Evolutionary conservation across 2,329 filamentous ascomycete species (phyloP).

Genomic region (Ophiostoma ulmi): DNA sequence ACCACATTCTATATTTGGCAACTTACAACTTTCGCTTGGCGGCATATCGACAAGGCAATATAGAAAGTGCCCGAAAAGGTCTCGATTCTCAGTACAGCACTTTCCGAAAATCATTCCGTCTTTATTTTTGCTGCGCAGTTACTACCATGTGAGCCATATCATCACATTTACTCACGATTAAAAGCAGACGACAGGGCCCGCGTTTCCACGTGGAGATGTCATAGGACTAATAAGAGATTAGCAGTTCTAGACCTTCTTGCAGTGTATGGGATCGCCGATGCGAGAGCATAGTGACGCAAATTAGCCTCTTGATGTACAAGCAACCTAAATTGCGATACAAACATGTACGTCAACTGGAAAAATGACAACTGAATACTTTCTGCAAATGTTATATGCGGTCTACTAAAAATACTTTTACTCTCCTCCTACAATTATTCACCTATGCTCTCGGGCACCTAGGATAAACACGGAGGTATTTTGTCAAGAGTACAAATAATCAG

Average conservation of each 20-base stretch:
- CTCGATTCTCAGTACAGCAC: background rate
- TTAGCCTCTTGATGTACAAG: background rate
- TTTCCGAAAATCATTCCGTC: background rate
- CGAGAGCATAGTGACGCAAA: background rate
- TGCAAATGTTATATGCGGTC: too few relatives aligned
- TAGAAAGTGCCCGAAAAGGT: background rate
- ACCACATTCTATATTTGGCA: background rate
- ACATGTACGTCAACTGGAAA: background rate
- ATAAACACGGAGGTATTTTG: too few relatives aligned
- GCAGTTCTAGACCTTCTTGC: too few relatives aligned
- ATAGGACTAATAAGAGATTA: background rate
- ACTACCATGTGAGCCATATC: background rate
- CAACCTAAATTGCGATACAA: background rate
- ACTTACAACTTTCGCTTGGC: background rate
- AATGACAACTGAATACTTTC: too few relatives aligned
- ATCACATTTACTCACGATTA: background rate
- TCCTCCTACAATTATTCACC: too few relatives aligned
- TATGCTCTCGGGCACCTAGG: too few relatives aligned
- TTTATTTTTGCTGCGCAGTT: background rate
- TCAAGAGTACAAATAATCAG: too few relatives aligned
- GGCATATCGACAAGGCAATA: background rate
- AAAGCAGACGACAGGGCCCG: background rate
- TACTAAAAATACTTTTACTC: too few relatives aligned
- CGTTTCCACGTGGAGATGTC: background rate
- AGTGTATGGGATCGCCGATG: background rate